Evolutionary conservation across 2,329 filamentous ascomycete species (phyloP), one percentile per base, ranked within the genome.

Genomic region (Colletotrichum abscissum): DNA sequence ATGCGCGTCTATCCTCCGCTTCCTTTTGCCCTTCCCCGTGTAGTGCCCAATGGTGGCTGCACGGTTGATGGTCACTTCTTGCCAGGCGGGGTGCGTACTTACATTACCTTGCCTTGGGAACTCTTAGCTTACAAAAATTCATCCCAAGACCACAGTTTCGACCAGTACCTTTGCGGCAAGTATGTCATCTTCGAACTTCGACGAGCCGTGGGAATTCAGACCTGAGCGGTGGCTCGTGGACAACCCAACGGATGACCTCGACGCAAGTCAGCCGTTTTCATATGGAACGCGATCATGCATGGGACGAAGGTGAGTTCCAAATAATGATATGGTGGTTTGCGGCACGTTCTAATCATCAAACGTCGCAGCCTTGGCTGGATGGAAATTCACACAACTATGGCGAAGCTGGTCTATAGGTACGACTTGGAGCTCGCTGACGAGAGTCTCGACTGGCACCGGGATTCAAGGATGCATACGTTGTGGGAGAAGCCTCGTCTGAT

Each of bases 231-330:
- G 64, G 64, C 14, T 33, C 14, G 22, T 19, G 22, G 26, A 16
- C 7, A n/a, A 59, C 5, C 7, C 30, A 5, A 26, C 7, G 5
- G 63, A 67, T 12, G 30, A n/a, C 16, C 14, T 67, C 19, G 55
- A 67, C 16, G 63, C 63, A 19, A 67, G 63, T 38, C 30, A 24
- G 63, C 63, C 63, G 22, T 67, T 67, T 35, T 67, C 63, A 6
- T 56, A 46, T 22, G 63, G 63, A 2, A 35, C 55, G 1, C 33
- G 63, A 5, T 22, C 52, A 5, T 67, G 63, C 54, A 35, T 67
- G 6, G 55, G 63, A 3, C 42, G 52, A 24, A 33, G 63, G 63
- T 49, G 9, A 67, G 63, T 28, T 19, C 7, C 38, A 12, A 19
- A 62, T 4, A 49, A 46, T n/a, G 38, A 19, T 1, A 35, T 16